phyloP scores from a whole-genome alignment of 768 basidiomycete genomes.

The Pisolithus orientalis region DNA sequence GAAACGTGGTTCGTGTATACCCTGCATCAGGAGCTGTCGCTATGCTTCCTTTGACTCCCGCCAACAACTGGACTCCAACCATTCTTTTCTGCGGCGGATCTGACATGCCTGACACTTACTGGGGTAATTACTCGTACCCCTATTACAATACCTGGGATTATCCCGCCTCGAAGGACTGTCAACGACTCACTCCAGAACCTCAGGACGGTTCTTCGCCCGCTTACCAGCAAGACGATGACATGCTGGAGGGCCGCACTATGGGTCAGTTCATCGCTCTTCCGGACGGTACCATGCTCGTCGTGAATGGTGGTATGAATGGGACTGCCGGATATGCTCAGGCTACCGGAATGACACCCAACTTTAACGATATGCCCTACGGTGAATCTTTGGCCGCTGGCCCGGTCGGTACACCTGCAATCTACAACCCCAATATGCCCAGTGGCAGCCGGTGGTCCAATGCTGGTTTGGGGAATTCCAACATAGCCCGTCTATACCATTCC shows the following conservation, averaged over 20 bases:
- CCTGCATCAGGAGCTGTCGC: slow-evolving; percentile 85
- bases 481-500: slow-evolving; percentile 89
- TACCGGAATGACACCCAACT: slow-evolving; percentile 38
- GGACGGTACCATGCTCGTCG: slow-evolving; percentile 64
- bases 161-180: slow-evolving; percentile 70
- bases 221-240: slow-evolving; percentile 69
- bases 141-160: slow-evolving; percentile 67
- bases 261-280: slow-evolving; percentile 86
- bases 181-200: slow-evolving; percentile 84
- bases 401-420: slow-evolving; percentile 72
- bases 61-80: slow-evolving; percentile 81
- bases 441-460: slow-evolving; percentile 75
- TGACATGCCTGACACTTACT: slow-evolving; percentile 64
- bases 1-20: slow-evolving; percentile 71
- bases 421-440: slow-evolving; percentile 64
- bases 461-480: slow-evolving; percentile 52
- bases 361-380: slow-evolving; percentile 56
- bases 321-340: slow-evolving; percentile 79
- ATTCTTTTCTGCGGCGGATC: slow-evolving; percentile 89
- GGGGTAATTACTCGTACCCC: slow-evolving; percentile 74
- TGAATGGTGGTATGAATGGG: slow-evolving; percentile 84
- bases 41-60: slow-evolving; percentile 91
- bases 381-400: slow-evolving; percentile 78
- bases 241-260: slow-evolving; percentile 80
- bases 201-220: slow-evolving; percentile 51